Base-by-base conservation (phyloP, 192 early-diverging fungal genomes). In the Backusella circina region DNA sequence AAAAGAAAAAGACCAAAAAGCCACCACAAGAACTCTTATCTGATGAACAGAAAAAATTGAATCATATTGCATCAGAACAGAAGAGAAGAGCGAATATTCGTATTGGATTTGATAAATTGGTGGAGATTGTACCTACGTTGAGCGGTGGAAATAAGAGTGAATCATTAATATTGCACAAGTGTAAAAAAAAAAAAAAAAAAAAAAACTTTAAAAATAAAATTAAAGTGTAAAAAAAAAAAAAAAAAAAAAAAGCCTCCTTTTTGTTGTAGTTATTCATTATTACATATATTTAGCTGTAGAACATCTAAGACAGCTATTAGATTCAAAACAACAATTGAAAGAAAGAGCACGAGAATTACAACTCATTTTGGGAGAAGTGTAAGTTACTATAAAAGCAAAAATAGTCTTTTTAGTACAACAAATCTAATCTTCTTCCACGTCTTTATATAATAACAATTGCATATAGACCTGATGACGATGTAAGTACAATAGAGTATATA, bases 1-100 rank as follows among this genome's bases (percentile, higher is more conserved):
- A 26, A 4, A 61, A 61, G 7, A 23, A 61, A 26, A 61, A 61
- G 54, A 9, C 38, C 4, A 70, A 37, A 70, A 87, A 86, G 35
- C 76, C 75, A 23, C 78, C 73, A 12, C 84, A 91, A 75, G 93
- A 93, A 71, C 79, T 95, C 35, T 80, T 96, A 61, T 90, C 95
- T 5, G 95, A 95, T 50, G 88, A 90, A n/a, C 92, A 95, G 66
- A 97, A 97, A 77, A 93, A 93, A 75, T 89, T 91, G 15, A 97
- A 97, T 83, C 96, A 97, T 80, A 97, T 97, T 83, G 94, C 93
- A 2, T 94, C 93, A 16, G 96, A 97, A 78, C 95, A 98, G 81
- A 94, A 95, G 77, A 90, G 96, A 68, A 87, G 96, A 33, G 91
- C 93, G 66, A 95, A 96, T 75, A 98, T 98, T 79, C 89, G 94